phyloP scores from a whole-genome alignment of 352 stramenopile genomes.

The Phytophthora europaea region DNA sequence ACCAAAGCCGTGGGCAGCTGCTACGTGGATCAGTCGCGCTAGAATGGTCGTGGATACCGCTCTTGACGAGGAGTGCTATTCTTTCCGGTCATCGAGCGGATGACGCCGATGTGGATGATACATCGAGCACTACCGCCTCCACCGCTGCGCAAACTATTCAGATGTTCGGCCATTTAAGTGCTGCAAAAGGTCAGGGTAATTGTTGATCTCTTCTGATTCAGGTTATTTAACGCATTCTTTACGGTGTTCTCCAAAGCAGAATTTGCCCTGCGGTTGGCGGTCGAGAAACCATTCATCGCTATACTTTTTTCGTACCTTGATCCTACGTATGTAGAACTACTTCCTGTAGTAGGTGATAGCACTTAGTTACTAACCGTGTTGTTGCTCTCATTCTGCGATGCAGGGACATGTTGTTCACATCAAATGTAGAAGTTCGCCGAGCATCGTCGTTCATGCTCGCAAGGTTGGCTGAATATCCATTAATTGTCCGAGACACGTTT shows the following conservation, averaged over 20 bases:
- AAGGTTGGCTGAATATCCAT: conserved; percentile 36
- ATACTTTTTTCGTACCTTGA: conserved; percentile 23
- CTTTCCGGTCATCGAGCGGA: not conserved
- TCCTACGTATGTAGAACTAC: conserved; percentile 11
- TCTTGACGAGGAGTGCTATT: conserved; percentile 6
- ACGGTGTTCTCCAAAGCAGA: conserved; percentile 6
- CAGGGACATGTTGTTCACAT: conserved; percentile 7
- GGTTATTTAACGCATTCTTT: no score
- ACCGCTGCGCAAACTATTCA: conserved; percentile 11
- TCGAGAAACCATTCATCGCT: conserved; percentile 15
- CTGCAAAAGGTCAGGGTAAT: conserved; percentile 26
- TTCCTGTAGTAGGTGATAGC: not conserved
- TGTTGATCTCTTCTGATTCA: not conserved
- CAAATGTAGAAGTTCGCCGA: conserved; percentile 28
- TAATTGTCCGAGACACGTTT: conserved; percentile 32
- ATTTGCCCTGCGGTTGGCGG: conserved; percentile 14
- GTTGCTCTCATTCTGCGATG: not conserved
- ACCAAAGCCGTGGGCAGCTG: conserved; percentile 30
- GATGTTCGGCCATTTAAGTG: conserved; percentile 26
- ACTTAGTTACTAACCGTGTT: not conserved
- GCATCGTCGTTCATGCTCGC: conserved; percentile 44
- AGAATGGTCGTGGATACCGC: conserved; percentile 27
- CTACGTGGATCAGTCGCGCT: conserved; percentile 9
- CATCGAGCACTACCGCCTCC: not conserved
- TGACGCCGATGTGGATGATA: not conserved